phyloP scores from a whole-genome alignment of 148 eudicot species.

The Cornus suecica region DNA sequence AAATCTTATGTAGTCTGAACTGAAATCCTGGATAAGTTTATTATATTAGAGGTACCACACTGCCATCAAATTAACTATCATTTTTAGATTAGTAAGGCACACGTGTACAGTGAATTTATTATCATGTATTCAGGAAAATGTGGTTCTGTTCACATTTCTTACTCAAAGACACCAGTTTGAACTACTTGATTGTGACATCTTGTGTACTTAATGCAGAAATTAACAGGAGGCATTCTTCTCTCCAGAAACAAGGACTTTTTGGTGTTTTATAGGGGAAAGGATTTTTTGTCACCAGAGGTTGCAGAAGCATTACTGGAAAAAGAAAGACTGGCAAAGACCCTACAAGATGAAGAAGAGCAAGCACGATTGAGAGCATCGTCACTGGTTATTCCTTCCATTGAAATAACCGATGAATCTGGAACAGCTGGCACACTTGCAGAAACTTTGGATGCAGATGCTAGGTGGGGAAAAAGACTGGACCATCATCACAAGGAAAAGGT shows the following conservation, averaged over 20 bases:
- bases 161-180: not conserved
- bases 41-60: too few species aligned
- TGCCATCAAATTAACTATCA: too few species aligned
- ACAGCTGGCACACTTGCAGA: conserved; percentile 85
- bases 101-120: not conserved
- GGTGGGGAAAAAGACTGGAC: conserved; percentile 80
- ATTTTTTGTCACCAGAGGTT: conserved; percentile 75
- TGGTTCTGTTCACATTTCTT: not conserved
- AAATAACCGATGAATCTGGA: conserved; percentile 27
- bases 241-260: conserved; percentile 95
- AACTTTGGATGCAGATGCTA: conserved; percentile 80
- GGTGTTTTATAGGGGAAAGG: conserved; percentile 90
- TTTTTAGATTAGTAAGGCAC: not conserved
- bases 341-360: conserved; percentile 91
- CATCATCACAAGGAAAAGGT: conserved; percentile 46
- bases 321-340: conserved; percentile 68
- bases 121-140: not conserved
- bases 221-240: conserved; percentile 82
- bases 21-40: not conserved
- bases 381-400: conserved; percentile 33
- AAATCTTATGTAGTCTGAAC: not conserved
- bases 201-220: conserved; percentile 50
- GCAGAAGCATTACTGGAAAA: conserved; percentile 78
- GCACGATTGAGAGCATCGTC: conserved; percentile 68
- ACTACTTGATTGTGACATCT: conserved; percentile 2